phyloP scores from a whole-genome alignment of 306 rosid species.

The Cicer judaicum region DNA sequence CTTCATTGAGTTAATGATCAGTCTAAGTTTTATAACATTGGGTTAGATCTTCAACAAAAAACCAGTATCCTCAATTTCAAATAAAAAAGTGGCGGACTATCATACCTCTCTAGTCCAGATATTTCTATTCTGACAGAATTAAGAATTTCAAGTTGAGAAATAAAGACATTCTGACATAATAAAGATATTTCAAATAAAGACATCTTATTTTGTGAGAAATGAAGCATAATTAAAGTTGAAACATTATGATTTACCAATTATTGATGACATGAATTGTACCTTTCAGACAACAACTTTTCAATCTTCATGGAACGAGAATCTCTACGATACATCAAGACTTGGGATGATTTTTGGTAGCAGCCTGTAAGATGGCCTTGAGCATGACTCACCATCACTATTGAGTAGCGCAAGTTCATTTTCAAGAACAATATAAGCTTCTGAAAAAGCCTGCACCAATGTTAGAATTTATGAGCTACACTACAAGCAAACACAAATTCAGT shows the following conservation, averaged over 20 bases:
- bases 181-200: slow-evolving; percentile 2
- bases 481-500: slow-evolving; percentile 29
- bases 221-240: slow-evolving; percentile 5
- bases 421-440: slow-evolving; percentile 82
- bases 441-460: slow-evolving; percentile 67
- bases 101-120: slow-evolving; percentile 1
- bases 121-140: slow-evolving; percentile 3
- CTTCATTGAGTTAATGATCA: too few species aligned
- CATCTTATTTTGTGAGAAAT: neutral
- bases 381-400: slow-evolving; percentile 55
- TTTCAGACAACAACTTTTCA: slow-evolving; percentile 46
- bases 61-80: too few species aligned
- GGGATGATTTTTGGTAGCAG: slow-evolving; percentile 81
- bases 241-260: slow-evolving; percentile 10
- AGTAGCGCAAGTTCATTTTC: slow-evolving; percentile 68
- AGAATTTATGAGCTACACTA: slow-evolving; percentile 38
- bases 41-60: too few species aligned
- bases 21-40: too few species aligned
- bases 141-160: too few species aligned
- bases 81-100: too few species aligned
- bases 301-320: slow-evolving; percentile 40
- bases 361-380: slow-evolving; percentile 55
- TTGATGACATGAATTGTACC: slow-evolving; percentile 48
- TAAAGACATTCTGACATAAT: neutral
- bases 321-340: slow-evolving; percentile 64